Base-by-base conservation (phyloP, 306 rosid genomes). In the Herpetospermum pedunculosum region DNA sequence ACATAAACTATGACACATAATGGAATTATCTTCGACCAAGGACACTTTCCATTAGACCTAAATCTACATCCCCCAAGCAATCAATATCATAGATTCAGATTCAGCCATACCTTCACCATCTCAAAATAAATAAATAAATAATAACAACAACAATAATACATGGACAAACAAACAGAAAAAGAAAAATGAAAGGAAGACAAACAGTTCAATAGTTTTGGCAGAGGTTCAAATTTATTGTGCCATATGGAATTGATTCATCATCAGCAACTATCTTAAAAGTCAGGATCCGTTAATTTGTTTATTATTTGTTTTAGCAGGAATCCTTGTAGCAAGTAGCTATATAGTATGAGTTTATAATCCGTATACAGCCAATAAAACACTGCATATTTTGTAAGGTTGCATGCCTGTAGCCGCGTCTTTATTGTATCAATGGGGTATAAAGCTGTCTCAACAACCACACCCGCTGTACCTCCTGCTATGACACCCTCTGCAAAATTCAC, bases 321-420 rank as follows among this genome's bases (percentile, higher is more conserved):
- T 68, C 23, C 73, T 13, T 41, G 54, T 41, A 68, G 23, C 23
- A 43, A 68, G 21, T 43, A 38, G 35, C 4, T 67, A 6, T 43
- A 6, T 1, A 40, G 23, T 64, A 68, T 68, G 53, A 44, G 9
- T 68, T 67, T 41, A 12, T 13, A 40, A 41, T 68, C 9, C 37
- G n/a, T 68, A 23, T 43, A 14, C 53, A 19, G 5, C 73, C 73
- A 14, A 37, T 5, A 0, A 43, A 8, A 19, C 34, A 16, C n/a
- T 69, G 21, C 40, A 44, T 6, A 26, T 37, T 60, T 57, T 49
- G 21, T 69, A 73, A 25, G 54, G 52, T 73, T 84, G 77, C 89
- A 75, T 87, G 88, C 98, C 98, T 93, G 97, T 68, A 93, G 85
- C 76, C 98, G 90, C 63, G 98, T 93, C 86, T 90, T 93, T 85